Evolutionary conservation across 495 filamentous ascomycete genomes (phyloP).

Genomic region (Sordaria brevicollis): DNA sequence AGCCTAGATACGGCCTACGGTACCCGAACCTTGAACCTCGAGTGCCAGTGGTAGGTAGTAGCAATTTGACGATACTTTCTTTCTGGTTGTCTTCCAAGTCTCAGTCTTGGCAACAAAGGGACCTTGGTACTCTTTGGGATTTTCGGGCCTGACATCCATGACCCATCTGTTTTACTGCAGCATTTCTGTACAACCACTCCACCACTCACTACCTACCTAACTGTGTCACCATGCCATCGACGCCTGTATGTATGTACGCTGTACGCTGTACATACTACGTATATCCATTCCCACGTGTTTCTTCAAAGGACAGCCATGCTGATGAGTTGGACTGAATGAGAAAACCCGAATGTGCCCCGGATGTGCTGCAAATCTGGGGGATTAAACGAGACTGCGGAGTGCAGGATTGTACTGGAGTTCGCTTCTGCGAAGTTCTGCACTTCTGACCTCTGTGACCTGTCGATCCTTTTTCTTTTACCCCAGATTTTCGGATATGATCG

Average conservation of each 20-base stretch:
- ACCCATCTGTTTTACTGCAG: neutral
- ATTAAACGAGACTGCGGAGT: neutral
- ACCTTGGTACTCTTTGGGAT: neutral
- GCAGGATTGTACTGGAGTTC: neutral
- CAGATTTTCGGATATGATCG: neutral
- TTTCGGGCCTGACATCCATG: neutral
- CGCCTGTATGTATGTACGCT: too few relatives aligned
- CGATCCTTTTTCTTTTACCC: neutral
- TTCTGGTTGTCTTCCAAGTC: neutral
- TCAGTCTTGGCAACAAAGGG: neutral
- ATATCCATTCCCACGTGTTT: neutral
- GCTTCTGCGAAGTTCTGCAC: neutral
- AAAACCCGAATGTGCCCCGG: too few relatives aligned
- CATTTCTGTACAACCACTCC: neutral
- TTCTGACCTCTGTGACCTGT: neutral
- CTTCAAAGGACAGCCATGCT: too few relatives aligned
- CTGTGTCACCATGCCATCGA: neutral
- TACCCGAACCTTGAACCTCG: neutral
- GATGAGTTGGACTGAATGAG: too few relatives aligned
- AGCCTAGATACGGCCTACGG: neutral
- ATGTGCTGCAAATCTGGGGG: neutral
- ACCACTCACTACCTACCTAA: too few relatives aligned
- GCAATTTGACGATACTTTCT: neutral
- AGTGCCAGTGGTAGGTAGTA: too few relatives aligned
- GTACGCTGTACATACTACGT: neutral